Base-by-base conservation (phyloP, 75 land plant species). In the Pinus taeda region DNA sequence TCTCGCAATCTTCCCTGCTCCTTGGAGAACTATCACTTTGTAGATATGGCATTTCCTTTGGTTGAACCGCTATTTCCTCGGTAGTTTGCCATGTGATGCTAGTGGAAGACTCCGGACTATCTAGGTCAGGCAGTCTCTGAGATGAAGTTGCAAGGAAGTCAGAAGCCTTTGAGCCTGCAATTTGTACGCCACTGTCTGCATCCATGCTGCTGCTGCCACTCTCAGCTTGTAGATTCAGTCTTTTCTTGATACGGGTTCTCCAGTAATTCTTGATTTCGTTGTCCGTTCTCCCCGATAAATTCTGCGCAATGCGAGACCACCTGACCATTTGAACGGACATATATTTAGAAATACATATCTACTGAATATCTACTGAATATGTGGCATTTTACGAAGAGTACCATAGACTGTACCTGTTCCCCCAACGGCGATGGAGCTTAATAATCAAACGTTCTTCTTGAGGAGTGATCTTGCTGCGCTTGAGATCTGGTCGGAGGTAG, bases 401-500 rank as follows among this genome's bases (percentile, higher is more conserved):
- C 2, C 12, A 61, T 62, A 29, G 12, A 49, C 30, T 13, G 3
- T 62, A 62, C 65, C 65, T 91, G 81, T 93, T 93, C 60, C 96
- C 96, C 81, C 91, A 83, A 74, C 80, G 87, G 45, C 90, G 86
- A 82, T 93, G 96, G 61, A 91, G 90, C 55, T 89, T 87, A 82
- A 89, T 82, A 30, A 93, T 93, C 42, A 89, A 71, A 58, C 82
- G 82, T 60, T 93, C 96, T 69, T 93, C 96, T 39, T 93, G 90
- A 15, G 81, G 65, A 12, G 93, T 84, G 37, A 91, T 89, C 57
- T 91, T 80, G 1, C 91, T 90, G 72, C 91, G 91, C 81, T 91
- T 93, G 67, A 93, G 86, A 73, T 93, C 84, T 2, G 96, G 96
- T 39, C 92, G 86, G 18, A 93, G 76, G 73, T 92, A 94, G 77